Conservation (phyloP, 768 basidiomycete species). For the Roridomyces roridus region DNA sequence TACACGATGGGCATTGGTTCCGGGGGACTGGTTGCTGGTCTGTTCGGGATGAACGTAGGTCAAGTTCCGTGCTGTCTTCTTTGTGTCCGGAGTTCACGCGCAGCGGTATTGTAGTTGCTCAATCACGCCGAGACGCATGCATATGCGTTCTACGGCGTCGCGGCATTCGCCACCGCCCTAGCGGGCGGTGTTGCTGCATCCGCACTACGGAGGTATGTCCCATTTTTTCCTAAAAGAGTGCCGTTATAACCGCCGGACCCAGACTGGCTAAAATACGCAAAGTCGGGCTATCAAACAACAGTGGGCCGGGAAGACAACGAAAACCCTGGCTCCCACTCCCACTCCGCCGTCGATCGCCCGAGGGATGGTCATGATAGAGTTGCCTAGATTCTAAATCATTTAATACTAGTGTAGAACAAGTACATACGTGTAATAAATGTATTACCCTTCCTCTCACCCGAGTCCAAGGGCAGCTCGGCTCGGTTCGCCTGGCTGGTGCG, state of each 20-base stretch:
- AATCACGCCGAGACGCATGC: conserved; percentile 76
- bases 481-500: too few relatives aligned
- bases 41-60: conserved; percentile 97
- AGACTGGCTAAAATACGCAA: conserved; percentile 52
- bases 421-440: conserved; percentile 8
- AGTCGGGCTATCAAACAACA: conserved; percentile 43
- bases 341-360: conserved; percentile 43
- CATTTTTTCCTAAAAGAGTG: conserved; percentile 4
- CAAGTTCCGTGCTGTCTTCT: conserved; percentile 12
- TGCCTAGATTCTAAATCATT: not conserved
- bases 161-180: conserved; percentile 60
- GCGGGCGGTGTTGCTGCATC: conserved; percentile 67
- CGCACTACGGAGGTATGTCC: conserved; percentile 68
- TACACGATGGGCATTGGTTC: conserved; percentile 91
- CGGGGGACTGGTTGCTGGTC: conserved; percentile 87
- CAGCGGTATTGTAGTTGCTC: conserved; percentile 57
- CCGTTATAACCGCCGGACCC: conserved; percentile 9
- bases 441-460: not conserved
- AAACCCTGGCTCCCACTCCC: conserved; percentile 46
- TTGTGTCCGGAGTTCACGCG: conserved; percentile 20
- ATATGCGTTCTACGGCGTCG: conserved; percentile 76
- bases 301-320: conserved; percentile 26
- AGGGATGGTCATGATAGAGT: conserved; percentile 43
- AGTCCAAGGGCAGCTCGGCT: not conserved
- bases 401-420: not conserved